These are phyloP conservation scores for Ambrosia artemisiifolia DNA, from an alignment of 129 eudicot genomes.

Conservation along the genomic window DNA sequence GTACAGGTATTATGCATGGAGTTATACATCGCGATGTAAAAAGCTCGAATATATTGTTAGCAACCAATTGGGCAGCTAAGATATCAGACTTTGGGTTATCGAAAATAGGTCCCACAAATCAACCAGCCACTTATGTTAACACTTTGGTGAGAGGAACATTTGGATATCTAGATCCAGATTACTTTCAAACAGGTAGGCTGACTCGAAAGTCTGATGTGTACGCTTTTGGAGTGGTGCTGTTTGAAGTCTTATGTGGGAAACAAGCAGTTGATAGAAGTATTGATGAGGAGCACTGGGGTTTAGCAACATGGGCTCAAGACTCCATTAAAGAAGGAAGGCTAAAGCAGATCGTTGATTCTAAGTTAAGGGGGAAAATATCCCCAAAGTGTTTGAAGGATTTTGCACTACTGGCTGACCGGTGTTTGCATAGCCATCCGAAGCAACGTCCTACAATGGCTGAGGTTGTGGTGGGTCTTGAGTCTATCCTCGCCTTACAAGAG, in stretches of 20 bases:
- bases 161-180: slow-evolving; percentile 22
- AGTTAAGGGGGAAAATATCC: slow-evolving; percentile 26
- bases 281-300: slow-evolving; percentile 29
- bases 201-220: slow-evolving; percentile 31
- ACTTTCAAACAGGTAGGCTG: slow-evolving; percentile 18
- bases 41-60: slow-evolving; percentile 14
- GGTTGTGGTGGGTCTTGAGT: slow-evolving; percentile 19
- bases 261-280: slow-evolving; percentile 35
- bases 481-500: slow-evolving; percentile 1
- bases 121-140: slow-evolving; percentile 11
- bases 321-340: slow-evolving; percentile 24
- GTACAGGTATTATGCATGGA: background rate
- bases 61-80: background rate
- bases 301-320: slow-evolving; percentile 28
- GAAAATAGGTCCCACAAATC: slow-evolving; percentile 1
- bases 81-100: slow-evolving; percentile 20
- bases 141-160: background rate
- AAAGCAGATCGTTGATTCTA: slow-evolving; percentile 25
- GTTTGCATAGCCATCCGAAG: slow-evolving; percentile 18
- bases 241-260: slow-evolving; percentile 39
- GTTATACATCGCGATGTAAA: slow-evolving; percentile 6
- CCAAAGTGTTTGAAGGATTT: slow-evolving; percentile 28
- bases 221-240: slow-evolving; percentile 28
- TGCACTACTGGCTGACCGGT: slow-evolving; percentile 24
- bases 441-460: slow-evolving; percentile 26